Evolutionary conservation across 2,329 filamentous ascomycete species (phyloP).

Genomic region (Colletotrichum sp.): DNA sequence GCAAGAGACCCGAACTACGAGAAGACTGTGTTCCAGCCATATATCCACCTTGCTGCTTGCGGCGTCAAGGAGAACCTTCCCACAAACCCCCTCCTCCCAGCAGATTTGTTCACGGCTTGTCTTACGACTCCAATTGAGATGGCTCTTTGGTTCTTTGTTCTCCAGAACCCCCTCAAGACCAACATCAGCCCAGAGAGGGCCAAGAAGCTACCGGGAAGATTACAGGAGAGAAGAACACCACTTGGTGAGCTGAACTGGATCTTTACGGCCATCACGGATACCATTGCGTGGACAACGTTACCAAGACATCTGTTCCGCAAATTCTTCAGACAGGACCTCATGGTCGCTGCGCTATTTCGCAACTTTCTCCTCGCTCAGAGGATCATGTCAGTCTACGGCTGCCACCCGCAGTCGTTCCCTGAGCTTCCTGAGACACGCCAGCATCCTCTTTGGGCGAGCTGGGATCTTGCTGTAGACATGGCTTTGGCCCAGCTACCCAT

Average conservation of each 20-base stretch:
- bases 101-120: conserved; percentile 94
- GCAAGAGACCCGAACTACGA: conserved; percentile 82
- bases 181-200: conserved; percentile 80
- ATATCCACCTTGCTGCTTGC: conserved; percentile 92
- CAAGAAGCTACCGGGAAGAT: conserved; percentile 84
- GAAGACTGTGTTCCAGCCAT: conserved; percentile 71
- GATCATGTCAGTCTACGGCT: conserved; percentile 96
- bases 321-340: conserved; percentile 94
- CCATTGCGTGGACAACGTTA: conserved; percentile 96
- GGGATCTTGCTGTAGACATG: conserved; percentile 97
- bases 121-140: conserved; percentile 97
- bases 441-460: conserved; percentile 95
- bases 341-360: conserved; percentile 97
- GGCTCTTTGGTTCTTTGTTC: conserved; percentile 92
- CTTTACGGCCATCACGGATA: conserved; percentile 98
- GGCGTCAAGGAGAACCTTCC: conserved; percentile 89
- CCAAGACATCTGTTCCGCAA: conserved; percentile 92
- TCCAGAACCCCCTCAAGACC: conserved; percentile 81
- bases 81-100: conserved; percentile 90
- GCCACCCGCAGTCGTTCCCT: conserved; percentile 90
- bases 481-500: conserved; percentile 88
- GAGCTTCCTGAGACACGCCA: conserved; percentile 93
- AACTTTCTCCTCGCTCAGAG: conserved; percentile 95
- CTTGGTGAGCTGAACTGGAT: conserved; percentile 99
- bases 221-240: conserved; percentile 92